Evolutionary conservation across 768 basidiomycete species (phyloP), one percentile per base, ranked within the genome.

Genomic region (Tulasnella sp.): DNA sequence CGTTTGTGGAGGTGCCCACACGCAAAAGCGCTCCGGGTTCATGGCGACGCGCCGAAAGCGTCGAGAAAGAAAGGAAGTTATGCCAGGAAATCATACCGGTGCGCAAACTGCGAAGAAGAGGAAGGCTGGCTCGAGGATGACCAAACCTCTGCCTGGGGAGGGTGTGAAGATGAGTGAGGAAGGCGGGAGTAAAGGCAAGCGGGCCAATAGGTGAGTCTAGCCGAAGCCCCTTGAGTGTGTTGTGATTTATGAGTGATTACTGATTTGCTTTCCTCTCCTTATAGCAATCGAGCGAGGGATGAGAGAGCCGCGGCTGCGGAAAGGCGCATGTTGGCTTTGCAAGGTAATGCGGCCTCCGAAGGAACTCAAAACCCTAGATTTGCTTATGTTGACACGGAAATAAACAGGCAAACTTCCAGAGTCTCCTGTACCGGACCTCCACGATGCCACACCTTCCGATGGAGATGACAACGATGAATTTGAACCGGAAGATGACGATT

Each of bases 231-330:
- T n/a, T 65, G 21, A 27, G 61, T 29, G 22, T 9, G 11, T 21
- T 51, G n/a, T n/a, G n/a, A n/a, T n/a, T n/a, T 57, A 25, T 15
- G 15, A 50, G 48, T 15, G 41, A 12, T 31, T 4, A 27, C 25
- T 19, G 48, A 46, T 38, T n/a, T 11, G 29, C 8, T 44, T 19
- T 34, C 46, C 12, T 21, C 25, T 49, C 34, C 34, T 7, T 7
- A 24, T 66, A 92, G 88, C 68, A 87, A 87, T 68, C 77, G 84
- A 30, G 88, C 87, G 12, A 73, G 87, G 60, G 87, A 87, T 63
- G 85, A 87, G 67, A 77, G 87, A 58, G 87, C 86, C 1, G 63
- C 81, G 34, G 88, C 87, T n/a, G 80, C 78, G 5, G 85, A 91
- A 69, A 74, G 72, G 21, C 76, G 89, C 31, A 53, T 86, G 11